These are phyloP conservation scores for Colletotrichum costaricense DNA, from an alignment of 2,329 filamentous ascomycete genomes.

Conservation along the genomic window DNA sequence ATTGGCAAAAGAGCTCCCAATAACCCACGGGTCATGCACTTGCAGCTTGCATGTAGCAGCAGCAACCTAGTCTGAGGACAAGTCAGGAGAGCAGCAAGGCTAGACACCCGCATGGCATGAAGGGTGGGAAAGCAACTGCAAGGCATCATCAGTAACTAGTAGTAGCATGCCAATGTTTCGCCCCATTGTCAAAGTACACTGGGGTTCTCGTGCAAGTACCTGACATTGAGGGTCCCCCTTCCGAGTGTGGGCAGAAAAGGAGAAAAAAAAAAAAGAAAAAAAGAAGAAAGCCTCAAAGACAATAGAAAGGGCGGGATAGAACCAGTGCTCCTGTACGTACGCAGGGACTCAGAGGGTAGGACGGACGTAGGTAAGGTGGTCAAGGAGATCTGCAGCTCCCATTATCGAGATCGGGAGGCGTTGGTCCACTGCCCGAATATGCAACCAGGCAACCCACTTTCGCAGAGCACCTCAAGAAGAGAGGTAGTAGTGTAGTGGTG, in stretches of 20 bases:
- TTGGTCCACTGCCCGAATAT: neutral
- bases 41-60: conserved; percentile 11
- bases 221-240: no score
- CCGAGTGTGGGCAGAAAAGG: neutral
- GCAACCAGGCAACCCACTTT: neutral
- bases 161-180: neutral
- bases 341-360: neutral
- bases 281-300: neutral
- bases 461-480: neutral
- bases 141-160: neutral
- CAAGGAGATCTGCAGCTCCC: conserved; percentile 20
- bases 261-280: neutral
- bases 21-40: neutral
- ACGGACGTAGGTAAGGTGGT: neutral
- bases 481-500: no score
- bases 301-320: neutral
- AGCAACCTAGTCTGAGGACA: neutral
- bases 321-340: neutral
- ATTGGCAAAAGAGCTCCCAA: conserved; percentile 11
- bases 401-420: conserved; percentile 21
- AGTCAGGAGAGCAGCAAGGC: neutral
- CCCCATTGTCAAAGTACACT: neutral
- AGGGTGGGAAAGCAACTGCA: neutral
- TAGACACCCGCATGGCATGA: neutral
- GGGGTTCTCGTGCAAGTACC: neutral